A percentile compares a stretch with the other conserved stretches of the same genome.
Conservation (phyloP, 345 rosid genomes). For the Psidium friedrichsthalianum region DNA sequence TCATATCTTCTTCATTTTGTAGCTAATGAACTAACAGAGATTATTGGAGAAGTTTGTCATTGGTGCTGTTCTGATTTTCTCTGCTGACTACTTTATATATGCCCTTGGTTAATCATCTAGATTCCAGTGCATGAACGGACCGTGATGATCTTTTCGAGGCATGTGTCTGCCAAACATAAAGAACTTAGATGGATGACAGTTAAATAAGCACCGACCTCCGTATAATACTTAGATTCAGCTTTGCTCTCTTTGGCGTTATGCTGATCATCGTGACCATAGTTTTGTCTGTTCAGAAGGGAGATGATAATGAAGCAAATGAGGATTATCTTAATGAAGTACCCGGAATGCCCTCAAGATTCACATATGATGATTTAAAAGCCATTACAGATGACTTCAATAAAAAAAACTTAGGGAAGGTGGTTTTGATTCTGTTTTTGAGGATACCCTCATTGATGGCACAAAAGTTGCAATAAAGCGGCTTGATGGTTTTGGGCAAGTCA, state of each 20-base stretch:
- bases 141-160: neutral
- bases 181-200: too few species aligned
- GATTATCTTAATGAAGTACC: conserved; percentile 5
- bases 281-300: neutral
- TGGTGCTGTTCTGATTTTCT: too few species aligned
- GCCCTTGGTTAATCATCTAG: neutral
- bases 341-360: conserved; percentile 10
- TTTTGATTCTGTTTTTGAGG: conserved; percentile 20
- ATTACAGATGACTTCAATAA: conserved; percentile 13
- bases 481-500: too few species aligned
- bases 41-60: neutral
- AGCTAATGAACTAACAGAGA: neutral
- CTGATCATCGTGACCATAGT: neutral
- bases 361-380: conserved; percentile 4
- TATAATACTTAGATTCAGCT: neutral
- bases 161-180: too few species aligned
- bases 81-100: neutral
- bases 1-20: neutral
- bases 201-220: neutral
- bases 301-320: neutral
- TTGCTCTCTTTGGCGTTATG: neutral
- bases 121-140: neutral
- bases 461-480: too few species aligned
- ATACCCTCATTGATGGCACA: conserved; percentile 5
- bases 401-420: conserved; percentile 24